phyloP scores from a whole-genome alignment of 768 basidiomycete species.

The Russula brevipes region DNA sequence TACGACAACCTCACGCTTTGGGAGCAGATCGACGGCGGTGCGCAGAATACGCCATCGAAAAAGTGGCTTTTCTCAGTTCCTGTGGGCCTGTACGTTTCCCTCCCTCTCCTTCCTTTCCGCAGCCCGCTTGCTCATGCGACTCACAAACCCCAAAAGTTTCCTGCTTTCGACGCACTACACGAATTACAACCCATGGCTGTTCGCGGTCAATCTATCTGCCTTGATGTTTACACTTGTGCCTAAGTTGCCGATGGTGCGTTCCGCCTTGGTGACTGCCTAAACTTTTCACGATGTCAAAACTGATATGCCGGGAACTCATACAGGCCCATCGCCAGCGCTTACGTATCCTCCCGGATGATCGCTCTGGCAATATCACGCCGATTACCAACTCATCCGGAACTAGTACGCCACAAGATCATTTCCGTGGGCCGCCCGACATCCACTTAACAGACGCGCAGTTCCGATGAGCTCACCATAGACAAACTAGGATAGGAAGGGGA shows the following conservation, averaged over 20 bases:
- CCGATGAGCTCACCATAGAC: constrained; percentile 25
- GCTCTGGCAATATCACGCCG: constrained; percentile 64
- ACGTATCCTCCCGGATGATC: constrained; percentile 63
- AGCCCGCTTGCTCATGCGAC: constrained; percentile 15
- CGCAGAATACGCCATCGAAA: constrained; percentile 96
- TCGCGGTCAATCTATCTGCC: constrained; percentile 83
- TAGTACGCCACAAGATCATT: constrained; percentile 31
- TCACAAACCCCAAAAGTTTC: constrained; percentile 45
- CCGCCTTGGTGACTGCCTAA: neutral
- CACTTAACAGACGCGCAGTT: constrained; percentile 47
- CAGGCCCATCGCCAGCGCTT: constrained; percentile 82
- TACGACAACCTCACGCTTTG: constrained; percentile 97
- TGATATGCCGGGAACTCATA: constrained; percentile 4
- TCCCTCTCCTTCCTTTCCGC: constrained; percentile 1
- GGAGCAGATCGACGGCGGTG: constrained; percentile 99
- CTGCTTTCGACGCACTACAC: constrained; percentile 98
- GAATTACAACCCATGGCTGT: constrained; percentile 90
- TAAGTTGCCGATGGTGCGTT: constrained; percentile 85
- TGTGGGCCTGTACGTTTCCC: constrained; percentile 67
- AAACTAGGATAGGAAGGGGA: neutral
- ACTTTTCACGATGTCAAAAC: neutral
- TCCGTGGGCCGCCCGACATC: constrained; percentile 31
- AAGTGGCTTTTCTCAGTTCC: constrained; percentile 94
- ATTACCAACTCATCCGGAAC: constrained; percentile 53
- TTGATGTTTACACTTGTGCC: constrained; percentile 81